Percentiles rank a stretch among this genome's conserved stretches.
Evolutionary conservation across 768 basidiomycete species (phyloP).

Genomic region (Strobilomyces echinocephalus): DNA sequence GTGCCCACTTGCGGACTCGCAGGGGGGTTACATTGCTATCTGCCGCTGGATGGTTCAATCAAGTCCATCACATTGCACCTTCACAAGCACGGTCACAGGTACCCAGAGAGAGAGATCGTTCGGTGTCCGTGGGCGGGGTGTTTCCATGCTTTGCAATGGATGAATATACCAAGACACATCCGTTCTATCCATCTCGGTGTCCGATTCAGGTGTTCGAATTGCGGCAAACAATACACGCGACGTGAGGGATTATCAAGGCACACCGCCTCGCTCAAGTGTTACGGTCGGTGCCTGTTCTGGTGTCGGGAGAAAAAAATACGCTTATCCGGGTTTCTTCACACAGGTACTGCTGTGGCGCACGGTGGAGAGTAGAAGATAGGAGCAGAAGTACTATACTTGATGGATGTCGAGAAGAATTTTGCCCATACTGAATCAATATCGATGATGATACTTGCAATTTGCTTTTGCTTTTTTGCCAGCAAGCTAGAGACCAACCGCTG

Average conservation of each 20-base stretch:
- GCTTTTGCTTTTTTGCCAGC: too few relatives aligned
- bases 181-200: conserved; percentile 12
- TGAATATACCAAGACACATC: conserved; percentile 14
- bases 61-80: conserved; percentile 12
- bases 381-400: background rate
- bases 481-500: too few relatives aligned
- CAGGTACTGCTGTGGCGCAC: background rate
- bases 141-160: conserved; percentile 8
- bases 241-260: conserved; percentile 1
- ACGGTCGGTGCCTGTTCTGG: background rate
- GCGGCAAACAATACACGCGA: conserved; percentile 8
- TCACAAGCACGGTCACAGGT: conserved; percentile 10
- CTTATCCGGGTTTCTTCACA: background rate
- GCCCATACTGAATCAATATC: too few relatives aligned
- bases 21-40: conserved; percentile 1
- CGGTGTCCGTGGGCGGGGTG: conserved; percentile 16
- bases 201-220: conserved; percentile 5
- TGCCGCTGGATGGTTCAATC: conserved; percentile 1
- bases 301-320: background rate
- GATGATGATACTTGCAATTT: too few relatives aligned
- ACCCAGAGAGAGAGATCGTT: conserved; percentile 1
- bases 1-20: conserved; percentile 4
- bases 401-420: too few relatives aligned
- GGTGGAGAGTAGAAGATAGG: background rate
- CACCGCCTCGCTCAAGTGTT: conserved; percentile 3